Conservation (phyloP, 2,329 filamentous ascomycete species). For the Monosporascus sp. region DNA sequence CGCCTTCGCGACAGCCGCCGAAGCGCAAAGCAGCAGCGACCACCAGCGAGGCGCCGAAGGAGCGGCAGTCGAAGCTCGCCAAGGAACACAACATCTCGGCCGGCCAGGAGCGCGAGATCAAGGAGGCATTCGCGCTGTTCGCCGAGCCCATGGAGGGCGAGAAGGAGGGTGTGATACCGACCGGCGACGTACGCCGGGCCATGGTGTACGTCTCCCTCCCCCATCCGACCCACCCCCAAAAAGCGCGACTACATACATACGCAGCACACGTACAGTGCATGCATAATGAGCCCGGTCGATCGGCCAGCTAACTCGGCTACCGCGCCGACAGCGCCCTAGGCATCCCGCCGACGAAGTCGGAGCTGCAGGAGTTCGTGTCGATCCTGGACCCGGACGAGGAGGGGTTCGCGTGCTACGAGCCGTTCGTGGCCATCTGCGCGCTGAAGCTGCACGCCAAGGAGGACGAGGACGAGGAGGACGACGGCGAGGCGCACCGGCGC, state of each 20-base stretch:
- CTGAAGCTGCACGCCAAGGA: constrained; percentile 68
- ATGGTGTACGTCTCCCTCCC: constrained; percentile 54
- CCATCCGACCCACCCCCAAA: not conserved
- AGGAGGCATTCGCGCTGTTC: constrained; percentile 84
- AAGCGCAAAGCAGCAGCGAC: constrained; percentile 41
- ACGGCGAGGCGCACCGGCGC: constrained; percentile 46
- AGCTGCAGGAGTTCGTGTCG: constrained; percentile 71
- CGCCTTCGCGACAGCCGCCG: constrained; percentile 37
- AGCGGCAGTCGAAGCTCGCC: constrained; percentile 79
- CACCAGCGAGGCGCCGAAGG: constrained; percentile 24
- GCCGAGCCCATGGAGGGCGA: constrained; percentile 64
- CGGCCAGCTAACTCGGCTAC: too few species aligned
- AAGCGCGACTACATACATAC: not conserved
- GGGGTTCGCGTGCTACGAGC: constrained; percentile 71
- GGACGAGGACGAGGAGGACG: constrained; percentile 34
- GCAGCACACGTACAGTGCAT: not conserved
- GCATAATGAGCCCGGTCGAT: too few species aligned
- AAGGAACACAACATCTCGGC: constrained; percentile 84
- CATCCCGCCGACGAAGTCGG: constrained; percentile 59
- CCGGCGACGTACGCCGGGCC: constrained; percentile 63
- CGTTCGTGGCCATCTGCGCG: constrained; percentile 83
- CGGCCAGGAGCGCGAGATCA: constrained; percentile 83
- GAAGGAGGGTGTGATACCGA: constrained; percentile 65
- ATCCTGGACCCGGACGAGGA: constrained; percentile 78
- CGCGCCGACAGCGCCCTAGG: constrained; percentile 66